A percentile compares a stretch with the other conserved stretches of the same genome.
phyloP scores from a whole-genome alignment of 2,329 filamentous ascomycete genomes.

The Neopestalotiopsis sp. region DNA sequence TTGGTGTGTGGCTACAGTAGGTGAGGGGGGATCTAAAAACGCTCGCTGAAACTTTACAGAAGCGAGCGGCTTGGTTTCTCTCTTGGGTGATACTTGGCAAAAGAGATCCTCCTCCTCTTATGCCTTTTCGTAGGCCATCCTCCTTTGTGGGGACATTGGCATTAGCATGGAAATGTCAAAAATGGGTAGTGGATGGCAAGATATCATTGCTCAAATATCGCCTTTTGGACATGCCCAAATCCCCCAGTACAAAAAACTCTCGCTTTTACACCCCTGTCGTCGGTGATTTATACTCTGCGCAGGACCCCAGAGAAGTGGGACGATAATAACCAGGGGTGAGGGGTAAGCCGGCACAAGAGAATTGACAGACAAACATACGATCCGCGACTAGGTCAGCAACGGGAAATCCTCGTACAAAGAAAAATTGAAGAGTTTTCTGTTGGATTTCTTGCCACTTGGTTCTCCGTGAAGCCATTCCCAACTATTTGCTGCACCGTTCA shows the following conservation, averaged over 20 bases:
- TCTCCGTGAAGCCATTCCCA: constrained; percentile 8
- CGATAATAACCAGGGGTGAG: background rate
- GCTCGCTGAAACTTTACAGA: background rate
- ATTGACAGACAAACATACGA: background rate
- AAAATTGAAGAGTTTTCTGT: background rate
- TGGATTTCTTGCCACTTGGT: background rate
- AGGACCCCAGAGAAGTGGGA: background rate
- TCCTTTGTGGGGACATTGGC: too few species aligned
- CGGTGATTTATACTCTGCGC: background rate
- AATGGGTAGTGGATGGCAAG: background rate
- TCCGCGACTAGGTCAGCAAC: background rate
- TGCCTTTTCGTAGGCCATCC: background rate
- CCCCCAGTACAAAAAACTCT: background rate
- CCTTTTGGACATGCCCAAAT: background rate
- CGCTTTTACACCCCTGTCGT: background rate
- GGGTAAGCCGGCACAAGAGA: background rate
- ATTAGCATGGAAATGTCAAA: background rate
- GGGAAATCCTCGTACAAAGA: background rate
- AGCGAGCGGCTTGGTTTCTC: background rate
- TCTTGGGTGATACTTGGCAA: background rate
- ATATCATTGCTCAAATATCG: background rate
- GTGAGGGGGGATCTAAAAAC: background rate
- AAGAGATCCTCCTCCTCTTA: background rate
- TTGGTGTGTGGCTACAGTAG: background rate
- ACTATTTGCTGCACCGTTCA: background rate